phyloP scores from a whole-genome alignment of 2,329 filamentous ascomycete species.

The Aspergillus phoenicis region DNA sequence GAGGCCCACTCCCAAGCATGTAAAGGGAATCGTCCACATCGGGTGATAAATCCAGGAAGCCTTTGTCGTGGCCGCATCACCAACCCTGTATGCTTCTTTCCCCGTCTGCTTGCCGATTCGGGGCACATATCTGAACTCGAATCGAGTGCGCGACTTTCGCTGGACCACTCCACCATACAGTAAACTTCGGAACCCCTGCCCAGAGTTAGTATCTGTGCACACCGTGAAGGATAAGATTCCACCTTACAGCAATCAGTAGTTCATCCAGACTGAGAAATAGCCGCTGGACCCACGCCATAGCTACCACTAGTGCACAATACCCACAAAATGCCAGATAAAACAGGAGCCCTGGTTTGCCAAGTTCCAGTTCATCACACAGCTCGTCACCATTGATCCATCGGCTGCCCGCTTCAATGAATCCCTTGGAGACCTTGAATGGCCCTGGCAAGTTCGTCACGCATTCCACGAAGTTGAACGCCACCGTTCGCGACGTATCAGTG shows the following conservation, averaged over 20 bases:
- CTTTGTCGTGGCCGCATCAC: background rate
- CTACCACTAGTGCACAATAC: constrained; percentile 35
- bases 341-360: constrained; percentile 34
- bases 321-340: constrained; percentile 18
- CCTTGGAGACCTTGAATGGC: constrained; percentile 39
- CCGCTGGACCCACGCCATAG: constrained; percentile 31
- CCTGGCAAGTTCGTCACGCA: constrained; percentile 38
- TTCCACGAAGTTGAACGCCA: constrained; percentile 45
- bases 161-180: constrained; percentile 35
- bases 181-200: constrained; percentile 17
- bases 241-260: constrained; percentile 26
- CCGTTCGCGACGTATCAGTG: constrained; percentile 37
- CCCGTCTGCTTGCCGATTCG: constrained; percentile 9
- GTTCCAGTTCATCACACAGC: constrained; percentile 40
- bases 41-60: background rate
- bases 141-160: constrained; percentile 33
- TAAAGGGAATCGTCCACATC: background rate
- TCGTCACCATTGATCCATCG: constrained; percentile 43
- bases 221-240: background rate
- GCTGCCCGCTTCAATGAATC: constrained; percentile 43
- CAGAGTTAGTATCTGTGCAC: background rate
- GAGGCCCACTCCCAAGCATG: background rate
- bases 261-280: constrained; percentile 30
- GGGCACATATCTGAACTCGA: constrained; percentile 41
- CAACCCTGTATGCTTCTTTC: constrained; percentile 8